Evolutionary conservation across 768 basidiomycete species (phyloP).

Genomic region (Boletus pseudopeckii): DNA sequence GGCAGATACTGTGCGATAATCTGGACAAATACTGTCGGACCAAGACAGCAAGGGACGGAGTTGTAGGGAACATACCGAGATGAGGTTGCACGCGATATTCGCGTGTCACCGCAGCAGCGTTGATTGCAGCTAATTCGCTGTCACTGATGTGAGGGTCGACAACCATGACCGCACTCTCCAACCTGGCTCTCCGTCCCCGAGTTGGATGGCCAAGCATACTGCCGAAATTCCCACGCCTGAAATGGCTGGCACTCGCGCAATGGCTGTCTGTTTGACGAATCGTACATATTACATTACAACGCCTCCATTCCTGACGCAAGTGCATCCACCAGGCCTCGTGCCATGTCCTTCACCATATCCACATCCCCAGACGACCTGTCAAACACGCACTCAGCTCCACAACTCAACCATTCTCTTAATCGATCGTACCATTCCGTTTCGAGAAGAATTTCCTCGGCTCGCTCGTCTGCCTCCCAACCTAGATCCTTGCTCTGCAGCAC

Average conservation of each 20-base stretch:
- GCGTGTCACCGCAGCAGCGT: conserved; percentile 84
- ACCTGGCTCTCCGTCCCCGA: conserved; percentile 10
- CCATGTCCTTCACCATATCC: conserved; percentile 37
- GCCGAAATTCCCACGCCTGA: conserved; percentile 24
- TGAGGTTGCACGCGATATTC: conserved; percentile 89
- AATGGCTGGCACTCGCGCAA: neutral
- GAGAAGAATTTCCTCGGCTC: conserved; percentile 62
- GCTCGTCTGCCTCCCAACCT: conserved; percentile 57
- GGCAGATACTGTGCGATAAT: conserved; percentile 97
- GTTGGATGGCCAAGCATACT: conserved; percentile 1
- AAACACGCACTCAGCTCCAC: conserved; percentile 29
- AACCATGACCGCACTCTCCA: conserved; percentile 30
- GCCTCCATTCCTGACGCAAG: conserved; percentile 33
- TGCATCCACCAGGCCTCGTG: conserved; percentile 39
- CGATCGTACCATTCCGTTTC: conserved; percentile 76
- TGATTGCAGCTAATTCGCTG: conserved; percentile 72
- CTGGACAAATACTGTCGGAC: conserved; percentile 39
- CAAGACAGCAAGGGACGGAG: conserved; percentile 1
- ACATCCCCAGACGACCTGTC: conserved; percentile 49
- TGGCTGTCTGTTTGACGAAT: neutral
- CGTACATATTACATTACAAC: conserved; percentile 14
- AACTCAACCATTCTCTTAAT: conserved; percentile 6
- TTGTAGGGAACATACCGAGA: conserved; percentile 52
- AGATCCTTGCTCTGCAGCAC: conserved; percentile 69
- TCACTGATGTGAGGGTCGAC: conserved; percentile 63